A percentile compares a stretch with the other conserved stretches of the same genome.
phyloP scores from a whole-genome alignment of 2,329 filamentous ascomycete genomes.

The Leptographium lundbergii region DNA sequence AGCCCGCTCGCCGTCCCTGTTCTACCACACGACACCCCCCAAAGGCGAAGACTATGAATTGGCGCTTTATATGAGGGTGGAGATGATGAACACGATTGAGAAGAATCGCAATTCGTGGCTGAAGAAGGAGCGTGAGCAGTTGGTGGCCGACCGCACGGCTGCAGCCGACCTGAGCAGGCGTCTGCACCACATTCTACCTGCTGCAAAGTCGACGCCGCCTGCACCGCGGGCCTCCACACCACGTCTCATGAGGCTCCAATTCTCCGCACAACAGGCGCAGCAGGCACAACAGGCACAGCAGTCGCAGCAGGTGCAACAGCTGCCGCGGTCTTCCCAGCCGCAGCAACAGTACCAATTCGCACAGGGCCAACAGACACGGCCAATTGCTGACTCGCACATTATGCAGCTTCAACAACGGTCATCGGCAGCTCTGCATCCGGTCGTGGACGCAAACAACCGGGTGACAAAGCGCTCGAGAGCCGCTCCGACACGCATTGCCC shows the following conservation, averaged over 20 bases:
- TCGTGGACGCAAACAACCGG: constrained; percentile 1
- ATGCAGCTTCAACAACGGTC: background rate
- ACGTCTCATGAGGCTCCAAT: constrained; percentile 4
- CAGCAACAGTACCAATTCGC: background rate
- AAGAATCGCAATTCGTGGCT: constrained; percentile 25
- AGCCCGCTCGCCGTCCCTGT: constrained; percentile 28
- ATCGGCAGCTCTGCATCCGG: background rate
- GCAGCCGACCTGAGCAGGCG: constrained; percentile 23
- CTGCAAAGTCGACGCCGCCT: background rate
- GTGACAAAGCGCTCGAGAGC: constrained; percentile 5
- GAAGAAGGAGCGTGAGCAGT: constrained; percentile 34
- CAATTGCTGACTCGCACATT: background rate
- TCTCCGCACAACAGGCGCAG: constrained; percentile 17
- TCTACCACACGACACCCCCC: constrained; percentile 33
- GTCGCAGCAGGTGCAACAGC: constrained; percentile 20
- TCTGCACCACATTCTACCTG: constrained; percentile 28
- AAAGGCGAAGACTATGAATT: constrained; percentile 40
- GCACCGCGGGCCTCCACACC: constrained; percentile 6
- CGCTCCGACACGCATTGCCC: constrained; percentile 15
- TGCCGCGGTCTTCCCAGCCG: constrained; percentile 1
- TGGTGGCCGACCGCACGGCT: constrained; percentile 34
- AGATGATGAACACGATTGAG: constrained; percentile 27
- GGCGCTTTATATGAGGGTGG: constrained; percentile 37
- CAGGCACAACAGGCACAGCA: constrained; percentile 18
- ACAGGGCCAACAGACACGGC: background rate